Base-by-base conservation (phyloP, 169 alveolate genomes). In the Plasmodium vivax region DNA sequence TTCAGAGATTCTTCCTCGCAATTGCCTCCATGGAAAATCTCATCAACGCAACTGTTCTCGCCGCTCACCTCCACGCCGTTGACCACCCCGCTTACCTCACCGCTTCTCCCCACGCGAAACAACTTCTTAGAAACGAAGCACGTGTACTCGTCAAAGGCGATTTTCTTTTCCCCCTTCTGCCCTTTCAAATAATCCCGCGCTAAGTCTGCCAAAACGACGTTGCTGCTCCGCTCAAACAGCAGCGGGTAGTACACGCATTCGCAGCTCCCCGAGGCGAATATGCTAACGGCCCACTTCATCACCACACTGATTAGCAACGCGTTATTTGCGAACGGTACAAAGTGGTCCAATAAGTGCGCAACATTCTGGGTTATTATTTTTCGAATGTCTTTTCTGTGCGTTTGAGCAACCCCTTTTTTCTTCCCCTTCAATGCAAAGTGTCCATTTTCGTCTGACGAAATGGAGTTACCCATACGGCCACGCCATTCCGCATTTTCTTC, bases 141-240 rank as follows among this genome's bases (percentile, higher is more conserved):
- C 23, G 83, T 88, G 51, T 88, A 88, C 10, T 88, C 83, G 72
- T 79, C 90, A 68, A 88, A 80, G 4, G 94, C 41, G 8, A 81
- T 9, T 45, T 16, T 80, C 27, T 32, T 88, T 38, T 80, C 94
- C 56, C 62, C 58, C 43, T 84, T 71, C 72, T 88, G 19, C n/a
- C 30, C 54, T 36, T 88, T 80, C 74, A 88, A 62, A 27, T 77
- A 77, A 80, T 88, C 56, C 62, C 74, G 79, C 62, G 83, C 87
- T 16, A 73, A 10, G 72, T 88, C 91, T 41, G 94, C 79, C 54
- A 88, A 88, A 80, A 88, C 77, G 5, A 16, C 34, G 34, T 88
- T 88, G 58, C 54, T 80, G 38, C 90, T 30, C 68, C 82, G 62
- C 43, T 88, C 74, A 88, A 41, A 88, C 2, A 88, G 36, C 51